phyloP scores from a whole-genome alignment of 495 filamentous ascomycete species.

The Neurospora tetraspora region DNA sequence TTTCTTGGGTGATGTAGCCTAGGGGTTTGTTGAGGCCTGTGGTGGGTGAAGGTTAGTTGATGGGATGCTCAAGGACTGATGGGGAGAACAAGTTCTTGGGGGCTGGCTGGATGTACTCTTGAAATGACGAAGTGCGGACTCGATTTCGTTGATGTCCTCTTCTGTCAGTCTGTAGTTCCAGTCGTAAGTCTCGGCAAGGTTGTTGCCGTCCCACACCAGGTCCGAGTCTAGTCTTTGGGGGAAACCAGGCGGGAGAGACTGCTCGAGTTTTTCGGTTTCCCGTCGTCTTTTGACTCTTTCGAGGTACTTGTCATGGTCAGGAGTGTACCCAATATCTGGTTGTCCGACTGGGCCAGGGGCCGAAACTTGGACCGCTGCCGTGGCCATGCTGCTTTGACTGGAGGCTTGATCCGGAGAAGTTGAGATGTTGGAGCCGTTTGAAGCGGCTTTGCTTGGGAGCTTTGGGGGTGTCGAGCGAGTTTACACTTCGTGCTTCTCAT shows the following conservation, averaged over 20 bases:
- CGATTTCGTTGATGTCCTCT: constrained; percentile 44
- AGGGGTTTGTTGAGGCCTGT: constrained; percentile 31
- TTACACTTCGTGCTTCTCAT: not conserved
- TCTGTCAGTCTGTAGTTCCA: constrained; percentile 42
- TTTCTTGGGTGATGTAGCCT: constrained; percentile 40
- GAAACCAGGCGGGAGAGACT: constrained; percentile 40
- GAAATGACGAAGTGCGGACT: constrained; percentile 44
- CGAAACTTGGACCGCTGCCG: not conserved
- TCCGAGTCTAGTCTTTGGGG: constrained; percentile 37
- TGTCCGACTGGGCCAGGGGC: constrained; percentile 21
- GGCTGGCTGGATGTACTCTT: constrained; percentile 26
- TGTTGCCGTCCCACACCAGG: constrained; percentile 50
- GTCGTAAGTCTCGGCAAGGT: constrained; percentile 36
- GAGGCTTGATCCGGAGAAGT: not conserved
- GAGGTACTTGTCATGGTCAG: constrained; percentile 46
- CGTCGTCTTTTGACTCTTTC: constrained; percentile 37
- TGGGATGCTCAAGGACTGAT: not conserved
- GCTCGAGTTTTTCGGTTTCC: constrained; percentile 30
- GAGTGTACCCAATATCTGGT: constrained; percentile 50
- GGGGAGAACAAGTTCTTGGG: not conserved
- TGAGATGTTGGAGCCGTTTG: not conserved
- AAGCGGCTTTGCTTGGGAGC: not conserved
- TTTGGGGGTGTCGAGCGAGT: not conserved
- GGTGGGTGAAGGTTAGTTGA: not conserved
- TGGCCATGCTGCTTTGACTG: not conserved